These are phyloP conservation scores for Fusarium oxysporum DNA, from an alignment of 2,329 filamentous ascomycete genomes.

Conservation along the genomic window DNA sequence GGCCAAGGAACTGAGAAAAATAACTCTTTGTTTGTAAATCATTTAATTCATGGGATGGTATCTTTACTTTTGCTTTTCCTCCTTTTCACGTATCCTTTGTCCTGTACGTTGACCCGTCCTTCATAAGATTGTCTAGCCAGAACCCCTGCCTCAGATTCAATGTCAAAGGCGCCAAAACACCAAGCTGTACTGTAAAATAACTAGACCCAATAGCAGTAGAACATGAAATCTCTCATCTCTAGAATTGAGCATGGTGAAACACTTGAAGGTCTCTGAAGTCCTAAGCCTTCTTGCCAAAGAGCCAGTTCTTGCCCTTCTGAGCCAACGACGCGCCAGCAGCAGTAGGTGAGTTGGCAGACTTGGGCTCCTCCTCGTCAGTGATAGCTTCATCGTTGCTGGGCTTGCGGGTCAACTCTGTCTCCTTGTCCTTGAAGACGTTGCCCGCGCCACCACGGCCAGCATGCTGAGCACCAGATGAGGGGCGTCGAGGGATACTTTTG, in stretches of 20 bases:
- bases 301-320: constrained; percentile 61
- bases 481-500: constrained; percentile 63
- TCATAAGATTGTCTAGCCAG: constrained; percentile 14
- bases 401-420: constrained; percentile 50
- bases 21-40: constrained; percentile 14
- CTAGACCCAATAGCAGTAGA: constrained; percentile 12
- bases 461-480: constrained; percentile 70
- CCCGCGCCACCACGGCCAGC: constrained; percentile 81
- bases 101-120: constrained; percentile 10
- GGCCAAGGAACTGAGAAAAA: constrained; percentile 9
- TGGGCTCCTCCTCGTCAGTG: constrained; percentile 35
- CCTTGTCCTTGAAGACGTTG: constrained; percentile 70
- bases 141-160: constrained; percentile 3
- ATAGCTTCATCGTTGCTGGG: constrained; percentile 49
- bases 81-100: not conserved
- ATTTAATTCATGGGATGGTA: constrained; percentile 35
- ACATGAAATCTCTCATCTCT: not conserved
- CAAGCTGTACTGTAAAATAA: constrained; percentile 31
- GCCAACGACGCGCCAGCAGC: constrained; percentile 43
- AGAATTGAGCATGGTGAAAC: not conserved
- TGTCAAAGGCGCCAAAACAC: constrained; percentile 41
- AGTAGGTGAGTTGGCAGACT: constrained; percentile 1
- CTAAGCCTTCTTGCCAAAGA: constrained; percentile 62
- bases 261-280: not conserved
- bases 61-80: constrained; percentile 38